Base-by-base conservation (phyloP, 2,329 filamentous ascomycete genomes). In the Coniosporium tulheliwenetii region DNA sequence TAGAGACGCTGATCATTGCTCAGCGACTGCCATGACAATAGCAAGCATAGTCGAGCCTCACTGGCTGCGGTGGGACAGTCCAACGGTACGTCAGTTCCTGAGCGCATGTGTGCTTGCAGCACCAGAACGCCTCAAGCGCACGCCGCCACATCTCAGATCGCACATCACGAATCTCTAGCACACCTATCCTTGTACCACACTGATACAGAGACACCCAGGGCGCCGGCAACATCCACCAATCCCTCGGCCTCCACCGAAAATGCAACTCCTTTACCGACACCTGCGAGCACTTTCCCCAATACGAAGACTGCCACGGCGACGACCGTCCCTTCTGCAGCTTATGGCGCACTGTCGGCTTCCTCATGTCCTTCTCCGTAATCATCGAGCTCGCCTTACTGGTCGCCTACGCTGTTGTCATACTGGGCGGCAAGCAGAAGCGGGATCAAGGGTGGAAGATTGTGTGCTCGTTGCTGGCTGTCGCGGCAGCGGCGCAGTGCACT, bases 321-420 rank as follows among this genome's bases (percentile, higher is more conserved):
- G 73, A 79, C 50, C 71, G 76, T 39, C 76, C 78, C 53, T 95
- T 96, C 63, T 96, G 91, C 67, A 81, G 78, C 51, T 81, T 93
- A 71, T 98, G 89, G 89, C 75, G 83, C 44, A 85, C 78, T 19
- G 78, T 85, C 31, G 86, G 84, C 16, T 96, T 95, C 62, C 63
- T 94, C 47, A 85, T 93, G 65, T 83, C 79, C 40, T 83, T 95
- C 51, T 74, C 82, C 7, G 75, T 85, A 32, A 77, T 94, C n/a
- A 58, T 91, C 33, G 80, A 93, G 59, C 72, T 91, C 34, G 85
- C 81, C 41, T 78, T 78, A 5, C 62, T 93, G n/a, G 78, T 93
- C 26, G 75, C 79, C 13, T 94, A 89, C 60, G 54, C 79, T 29
- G 75, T 93, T 39, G 76, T 93, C 37, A 65, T 95, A 48, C 64